Evolutionary conservation across 108 stramenopile genomes (phyloP).

Genomic region (Cyclotella atomus): DNA sequence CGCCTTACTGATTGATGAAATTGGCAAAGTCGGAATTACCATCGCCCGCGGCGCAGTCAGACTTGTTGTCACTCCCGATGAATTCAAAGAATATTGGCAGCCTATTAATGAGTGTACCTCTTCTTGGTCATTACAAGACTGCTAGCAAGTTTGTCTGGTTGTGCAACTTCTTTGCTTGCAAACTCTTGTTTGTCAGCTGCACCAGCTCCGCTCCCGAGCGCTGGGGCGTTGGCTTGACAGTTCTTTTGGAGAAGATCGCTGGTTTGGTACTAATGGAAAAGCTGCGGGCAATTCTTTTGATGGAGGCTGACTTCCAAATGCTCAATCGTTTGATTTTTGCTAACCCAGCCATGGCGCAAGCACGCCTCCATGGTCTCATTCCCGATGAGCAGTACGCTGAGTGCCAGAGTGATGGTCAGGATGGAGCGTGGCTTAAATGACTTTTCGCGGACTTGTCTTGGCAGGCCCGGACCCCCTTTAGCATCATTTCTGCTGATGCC

Average conservation of each 20-base stretch:
- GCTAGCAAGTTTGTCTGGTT: background rate
- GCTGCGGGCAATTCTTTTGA: slow-evolving; percentile 14
- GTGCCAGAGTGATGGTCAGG: slow-evolving; percentile 5
- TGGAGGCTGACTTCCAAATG: slow-evolving; percentile 25
- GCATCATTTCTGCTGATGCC: background rate
- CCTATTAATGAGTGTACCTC: slow-evolving; percentile 10
- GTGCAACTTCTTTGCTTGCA: background rate
- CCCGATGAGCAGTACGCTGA: background rate
- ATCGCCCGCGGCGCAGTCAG: background rate
- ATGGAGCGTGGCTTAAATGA: slow-evolving; percentile 5
- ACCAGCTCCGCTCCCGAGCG: background rate
- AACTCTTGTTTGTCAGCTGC: background rate
- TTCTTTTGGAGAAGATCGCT: slow-evolving; percentile 22
- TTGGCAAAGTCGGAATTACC: background rate
- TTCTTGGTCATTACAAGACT: slow-evolving; percentile 6
- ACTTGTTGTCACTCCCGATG: background rate
- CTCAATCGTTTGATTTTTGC: background rate
- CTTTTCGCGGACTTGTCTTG: slow-evolving; percentile 5
- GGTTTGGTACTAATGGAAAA: slow-evolving; percentile 4
- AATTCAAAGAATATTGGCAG: slow-evolving; percentile 19
- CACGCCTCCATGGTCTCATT: background rate
- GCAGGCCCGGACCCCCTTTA: background rate
- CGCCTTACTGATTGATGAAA: background rate
- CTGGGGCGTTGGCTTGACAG: slow-evolving; percentile 14
- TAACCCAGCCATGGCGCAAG: background rate